Evolutionary conservation across 2,329 filamentous ascomycete genomes (phyloP).

Genomic region (Lachnellula suecica): DNA sequence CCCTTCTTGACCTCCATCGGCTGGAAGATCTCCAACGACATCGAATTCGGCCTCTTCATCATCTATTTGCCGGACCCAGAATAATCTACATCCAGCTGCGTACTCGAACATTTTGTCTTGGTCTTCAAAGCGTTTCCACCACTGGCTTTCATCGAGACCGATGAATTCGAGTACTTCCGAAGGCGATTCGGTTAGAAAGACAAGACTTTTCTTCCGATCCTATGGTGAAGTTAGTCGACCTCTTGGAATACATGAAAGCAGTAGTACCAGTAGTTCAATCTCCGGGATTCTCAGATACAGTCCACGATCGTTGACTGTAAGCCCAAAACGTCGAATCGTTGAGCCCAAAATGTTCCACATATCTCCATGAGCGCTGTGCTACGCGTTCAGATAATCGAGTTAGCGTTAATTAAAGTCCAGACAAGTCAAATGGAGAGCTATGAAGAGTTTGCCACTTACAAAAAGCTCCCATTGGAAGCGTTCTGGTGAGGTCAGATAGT

Average conservation of each 20-base stretch:
- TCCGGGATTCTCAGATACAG: conserved; percentile 67
- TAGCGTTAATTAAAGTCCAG: background rate
- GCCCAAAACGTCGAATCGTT: conserved; percentile 61
- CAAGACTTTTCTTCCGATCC: conserved; percentile 52
- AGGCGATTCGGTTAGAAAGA: conserved; percentile 62
- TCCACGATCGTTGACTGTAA: conserved; percentile 63
- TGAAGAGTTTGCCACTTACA: background rate
- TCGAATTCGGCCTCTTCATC: conserved; percentile 11
- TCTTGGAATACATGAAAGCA: no score
- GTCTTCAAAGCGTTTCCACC: conserved; percentile 53
- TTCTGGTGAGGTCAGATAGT: conserved; percentile 45
- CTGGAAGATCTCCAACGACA: conserved; percentile 12
- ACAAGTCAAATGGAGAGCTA: background rate
- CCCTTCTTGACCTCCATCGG: conserved; percentile 26
- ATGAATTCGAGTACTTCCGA: conserved; percentile 59
- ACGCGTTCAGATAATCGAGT: conserved; percentile 31
- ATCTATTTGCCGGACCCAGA: conserved; percentile 43
- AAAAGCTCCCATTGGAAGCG: conserved; percentile 59
- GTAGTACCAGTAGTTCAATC: conserved; percentile 59
- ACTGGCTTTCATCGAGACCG: conserved; percentile 51
- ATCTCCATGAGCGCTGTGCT: conserved; percentile 73
- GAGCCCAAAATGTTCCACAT: conserved; percentile 64
- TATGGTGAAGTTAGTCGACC: no score
- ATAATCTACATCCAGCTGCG: conserved; percentile 56
- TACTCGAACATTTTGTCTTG: conserved; percentile 62